Evolutionary conservation across 805 yeast genomes (phyloP), one percentile per base, ranked within the genome.

Genomic region (Saccharomycopsis malanga): DNA sequence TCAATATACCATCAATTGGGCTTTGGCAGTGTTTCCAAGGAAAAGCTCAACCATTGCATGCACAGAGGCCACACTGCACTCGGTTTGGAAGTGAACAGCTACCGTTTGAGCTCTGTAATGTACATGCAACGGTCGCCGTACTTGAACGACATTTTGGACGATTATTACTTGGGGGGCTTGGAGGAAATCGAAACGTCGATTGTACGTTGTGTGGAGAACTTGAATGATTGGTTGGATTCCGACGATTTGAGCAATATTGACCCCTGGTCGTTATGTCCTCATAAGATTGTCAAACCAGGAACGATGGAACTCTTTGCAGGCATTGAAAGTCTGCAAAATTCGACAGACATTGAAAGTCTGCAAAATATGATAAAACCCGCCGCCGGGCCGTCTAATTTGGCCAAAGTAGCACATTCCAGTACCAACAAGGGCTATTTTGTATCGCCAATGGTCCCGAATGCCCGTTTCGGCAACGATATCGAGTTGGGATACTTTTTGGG

Each of bases 11-110:
- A 51, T 2, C 40, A 56, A 2, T 44, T 67, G 39, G 79, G 80
- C 3, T 60, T 66, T 49, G 42, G 45, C 1, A 58, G 20, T 12
- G 48, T 74, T 2, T 45, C 61, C 2, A 57, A 55, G 6, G 23
- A 61, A 2, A 67, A 69, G 41, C 51, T 78, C 9, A 58, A 61
- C 14, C 61, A 70, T 46, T 81, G 88, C 59, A 70, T 79, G 67
- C 47, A 66, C 9, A 61, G 82, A 36, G 87, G 87, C 15, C 23
- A n/a, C 17, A n/a, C 42, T n/a, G 54, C 45, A 2, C 34, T 51
- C 12, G n/a, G 18, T 5, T 21, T 45, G 10, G 54, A 51, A 23
- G 14, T 51, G 14, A 34, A 30, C 5, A 39, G 44, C 10, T 51
- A 39, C 30, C 34, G 39, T 17, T n/a, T 48, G 4, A 48, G 48